Evolutionary conservation across 2,329 filamentous ascomycete genomes (phyloP).

Genomic region (Ophiostoma pallidulum): DNA sequence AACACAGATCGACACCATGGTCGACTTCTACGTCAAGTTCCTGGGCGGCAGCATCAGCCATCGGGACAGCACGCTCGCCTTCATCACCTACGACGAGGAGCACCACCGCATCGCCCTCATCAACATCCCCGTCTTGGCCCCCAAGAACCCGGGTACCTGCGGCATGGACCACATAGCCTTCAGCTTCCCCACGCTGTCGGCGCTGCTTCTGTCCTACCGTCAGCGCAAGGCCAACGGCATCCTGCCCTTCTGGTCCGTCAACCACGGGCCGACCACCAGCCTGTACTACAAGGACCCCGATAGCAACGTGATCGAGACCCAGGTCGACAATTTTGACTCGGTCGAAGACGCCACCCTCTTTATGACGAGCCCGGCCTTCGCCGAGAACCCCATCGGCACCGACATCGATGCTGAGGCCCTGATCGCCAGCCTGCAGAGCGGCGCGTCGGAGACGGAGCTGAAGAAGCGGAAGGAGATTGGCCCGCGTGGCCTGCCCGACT

Average conservation of each 20-base stretch:
- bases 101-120: constrained; percentile 38
- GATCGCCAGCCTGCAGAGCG: constrained; percentile 20
- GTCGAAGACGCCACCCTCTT: constrained; percentile 29
- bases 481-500: constrained; percentile 14
- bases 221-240: constrained; percentile 28
- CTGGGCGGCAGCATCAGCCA: constrained; percentile 25
- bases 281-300: constrained; percentile 42
- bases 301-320: constrained; percentile 37
- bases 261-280: constrained; percentile 37
- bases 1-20: constrained; percentile 22
- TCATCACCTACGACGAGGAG: constrained; percentile 37
- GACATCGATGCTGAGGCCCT: constrained; percentile 37
- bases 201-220: constrained; percentile 28
- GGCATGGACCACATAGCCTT: constrained; percentile 36
- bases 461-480: constrained; percentile 22
- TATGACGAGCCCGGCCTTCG: constrained; percentile 30
- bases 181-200: constrained; percentile 26
- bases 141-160: constrained; percentile 18
- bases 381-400: constrained; percentile 33
- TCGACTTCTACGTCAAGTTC: constrained; percentile 29
- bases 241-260: constrained; percentile 32
- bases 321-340: constrained; percentile 34
- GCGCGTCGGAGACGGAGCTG: constrained; percentile 20
- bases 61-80: constrained; percentile 23
- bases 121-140: constrained; percentile 16